Evolutionary conservation across 2,329 filamentous ascomycete species (phyloP).

Genomic region (Lomentospora prolificans): DNA sequence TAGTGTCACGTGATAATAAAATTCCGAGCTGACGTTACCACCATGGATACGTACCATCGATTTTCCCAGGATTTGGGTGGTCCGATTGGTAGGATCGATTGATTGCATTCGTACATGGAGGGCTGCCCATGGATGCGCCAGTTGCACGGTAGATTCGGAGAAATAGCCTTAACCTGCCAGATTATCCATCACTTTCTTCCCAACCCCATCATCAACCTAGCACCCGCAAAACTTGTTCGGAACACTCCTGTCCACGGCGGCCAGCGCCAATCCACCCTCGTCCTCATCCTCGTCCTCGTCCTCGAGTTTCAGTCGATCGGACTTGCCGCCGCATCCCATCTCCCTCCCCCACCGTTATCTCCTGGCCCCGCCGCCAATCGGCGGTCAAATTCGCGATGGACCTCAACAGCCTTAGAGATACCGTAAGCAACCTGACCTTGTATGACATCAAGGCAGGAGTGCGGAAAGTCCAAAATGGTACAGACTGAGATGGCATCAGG

Average conservation of each 20-base stretch:
- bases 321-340: not conserved
- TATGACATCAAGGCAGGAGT: constrained; percentile 95
- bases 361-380: not conserved
- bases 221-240: too few relatives aligned
- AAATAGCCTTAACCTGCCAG: not conserved
- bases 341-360: not conserved
- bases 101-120: too few relatives aligned
- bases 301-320: not conserved
- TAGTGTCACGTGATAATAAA: too few relatives aligned
- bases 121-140: too few relatives aligned
- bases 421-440: constrained; percentile 83
- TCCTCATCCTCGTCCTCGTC: not conserved
- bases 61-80: too few relatives aligned
- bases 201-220: not conserved
- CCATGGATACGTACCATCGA: too few relatives aligned
- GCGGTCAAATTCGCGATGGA: constrained; percentile 52
- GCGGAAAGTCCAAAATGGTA: constrained; percentile 95
- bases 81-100: too few relatives aligned
- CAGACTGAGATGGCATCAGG: not conserved
- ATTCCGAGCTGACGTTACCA: too few relatives aligned
- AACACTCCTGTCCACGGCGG: too few relatives aligned
- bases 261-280: too few relatives aligned
- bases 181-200: not conserved
- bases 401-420: constrained; percentile 72
- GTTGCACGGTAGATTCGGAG: not conserved